Base-by-base conservation (phyloP, 2,329 filamentous ascomycete species). In the Aspergillus alliaceus region DNA sequence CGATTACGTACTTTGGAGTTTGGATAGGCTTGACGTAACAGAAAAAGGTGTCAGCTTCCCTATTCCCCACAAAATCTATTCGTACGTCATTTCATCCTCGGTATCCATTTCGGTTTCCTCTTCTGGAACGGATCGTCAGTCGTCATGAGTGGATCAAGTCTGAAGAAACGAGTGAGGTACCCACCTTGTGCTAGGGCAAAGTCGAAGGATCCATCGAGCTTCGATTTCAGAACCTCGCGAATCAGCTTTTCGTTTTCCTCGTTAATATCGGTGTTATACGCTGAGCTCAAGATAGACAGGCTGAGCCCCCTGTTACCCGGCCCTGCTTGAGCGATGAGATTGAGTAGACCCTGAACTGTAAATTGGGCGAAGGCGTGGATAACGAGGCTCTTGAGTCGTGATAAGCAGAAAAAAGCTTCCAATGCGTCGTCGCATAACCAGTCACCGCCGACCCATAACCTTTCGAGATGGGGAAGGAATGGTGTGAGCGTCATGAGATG, bases 361-460 rank as follows among this genome's bases (percentile, higher is more conserved):
- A 75, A 74, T n/a, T 69, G 63, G n/a, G 67, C 73, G 49, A 66
- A 55, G 22, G 68, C 72, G 51, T 70, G 68, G 29, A 75, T 64
- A 7, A 60, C 63, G 20, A 75, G 64, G 31, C 61, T 61, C 24
- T 62, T 62, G 25, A 75, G 63, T 15, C 66, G 65, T n/a, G 64
- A 59, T 3, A 74, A 58, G 20, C 61, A 48, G n/a, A 62, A 53
- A 31, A 75, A 67, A 7, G 62, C 62, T 14, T 49, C 44, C 60
- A 62, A 69, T 18, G 71, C 60, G 6, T 64, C 59, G 34, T 68
- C 66, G 22, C 67, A 64, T n/a, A 73, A 69, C 22, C 62, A 61
- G 15, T 65, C 60, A 6, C 72, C 72, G 50, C 66, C 67, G 6
- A 72, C 69, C 64, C 66, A 72, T 15, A 75, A 66, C 24, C 66